These are phyloP conservation scores for Trypethelium eluteriae DNA, from an alignment of 495 filamentous ascomycete genomes.

Conservation along the genomic window DNA sequence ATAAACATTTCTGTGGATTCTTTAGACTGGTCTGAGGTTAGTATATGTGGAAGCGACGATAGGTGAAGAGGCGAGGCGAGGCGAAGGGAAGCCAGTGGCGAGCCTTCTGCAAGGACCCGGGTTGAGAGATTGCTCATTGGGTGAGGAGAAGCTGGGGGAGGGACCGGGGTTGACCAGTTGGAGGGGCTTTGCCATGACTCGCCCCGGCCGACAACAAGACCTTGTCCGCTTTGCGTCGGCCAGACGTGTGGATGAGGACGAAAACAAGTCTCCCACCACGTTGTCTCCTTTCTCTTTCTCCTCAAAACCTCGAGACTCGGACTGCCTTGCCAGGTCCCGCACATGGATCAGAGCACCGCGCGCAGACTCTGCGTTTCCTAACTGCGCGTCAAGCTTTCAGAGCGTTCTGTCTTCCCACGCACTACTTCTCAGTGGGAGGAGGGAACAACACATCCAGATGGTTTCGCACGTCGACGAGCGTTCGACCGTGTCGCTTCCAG, in stretches of 20 bases:
- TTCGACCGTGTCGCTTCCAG: constrained; percentile 1
- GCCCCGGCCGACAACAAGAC: constrained; percentile 22
- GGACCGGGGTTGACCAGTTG: neutral
- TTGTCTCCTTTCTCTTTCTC: neutral
- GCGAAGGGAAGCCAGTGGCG: constrained; percentile 1
- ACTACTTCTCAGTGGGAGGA: neutral
- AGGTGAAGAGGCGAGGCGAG: neutral
- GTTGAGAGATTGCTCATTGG: neutral
- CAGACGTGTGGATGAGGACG: neutral
- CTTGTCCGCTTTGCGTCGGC: constrained; percentile 13
- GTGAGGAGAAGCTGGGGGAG: neutral
- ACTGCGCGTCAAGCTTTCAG: neutral
- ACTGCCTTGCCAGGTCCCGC: neutral
- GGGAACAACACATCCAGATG: constrained; percentile 20
- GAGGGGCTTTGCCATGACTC: constrained; percentile 2
- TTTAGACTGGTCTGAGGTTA: constrained; percentile 14
- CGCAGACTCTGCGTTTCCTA: neutral
- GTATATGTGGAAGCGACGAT: neutral
- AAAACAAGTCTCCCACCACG: constrained; percentile 8
- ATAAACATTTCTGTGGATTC: neutral
- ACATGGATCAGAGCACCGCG: neutral
- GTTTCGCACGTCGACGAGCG: constrained; percentile 17
- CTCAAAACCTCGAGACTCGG: neutral
- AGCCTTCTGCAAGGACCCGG: constrained; percentile 9
- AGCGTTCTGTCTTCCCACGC: neutral